Base-by-base conservation (phyloP, 768 basidiomycete species). In the Podaxis rugospora region DNA sequence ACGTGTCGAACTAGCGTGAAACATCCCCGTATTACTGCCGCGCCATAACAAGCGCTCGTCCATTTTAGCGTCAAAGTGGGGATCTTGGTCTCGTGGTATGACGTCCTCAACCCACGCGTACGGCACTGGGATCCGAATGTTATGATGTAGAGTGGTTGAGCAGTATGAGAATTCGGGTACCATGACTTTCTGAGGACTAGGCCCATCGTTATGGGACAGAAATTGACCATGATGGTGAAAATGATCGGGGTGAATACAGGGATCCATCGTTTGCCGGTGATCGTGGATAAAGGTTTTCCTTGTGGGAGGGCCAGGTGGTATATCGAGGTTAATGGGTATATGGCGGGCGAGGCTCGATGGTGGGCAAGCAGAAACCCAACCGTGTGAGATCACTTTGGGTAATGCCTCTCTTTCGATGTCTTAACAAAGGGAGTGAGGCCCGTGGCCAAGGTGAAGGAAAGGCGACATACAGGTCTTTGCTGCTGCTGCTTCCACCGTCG, bases 11-110 rank as follows among this genome's bases (percentile, higher is more conserved):
- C 67, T 57, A 13, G 71, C 66, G 37, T 82, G 78, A 55, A 65
- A 73, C 18, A 84, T 87, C 9, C 90, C 91, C 0, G 90, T 91
- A 49, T 84, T 89, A 44, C 83, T 83, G 2, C 91, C 91, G 42
- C 91, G 78, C 91, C 91, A 92, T 42, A 84, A 75, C 16, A 91
- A 64, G 3, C 82, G 74, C 62, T 87, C 83, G 67, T 88, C 81
- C 1, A 72, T 28, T 73, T 88, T 92, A 35, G 81, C 76, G 14
- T 85, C 81, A 83, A 87, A 93, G 0, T 76, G 78, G 7, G 86
- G 81, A 69, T 90, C 84, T 64, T 85, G 75, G 2, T 69, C 69
- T 2, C 74, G 73, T 5, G 76, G 72, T 9, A 67, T 67, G 4
- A 77, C 68, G 13, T 80, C 79, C 5, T 76, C 78, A 0, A 78